phyloP scores from a whole-genome alignment of 2,329 filamentous ascomycete genomes.

The Pyrenochaeta sp. region DNA sequence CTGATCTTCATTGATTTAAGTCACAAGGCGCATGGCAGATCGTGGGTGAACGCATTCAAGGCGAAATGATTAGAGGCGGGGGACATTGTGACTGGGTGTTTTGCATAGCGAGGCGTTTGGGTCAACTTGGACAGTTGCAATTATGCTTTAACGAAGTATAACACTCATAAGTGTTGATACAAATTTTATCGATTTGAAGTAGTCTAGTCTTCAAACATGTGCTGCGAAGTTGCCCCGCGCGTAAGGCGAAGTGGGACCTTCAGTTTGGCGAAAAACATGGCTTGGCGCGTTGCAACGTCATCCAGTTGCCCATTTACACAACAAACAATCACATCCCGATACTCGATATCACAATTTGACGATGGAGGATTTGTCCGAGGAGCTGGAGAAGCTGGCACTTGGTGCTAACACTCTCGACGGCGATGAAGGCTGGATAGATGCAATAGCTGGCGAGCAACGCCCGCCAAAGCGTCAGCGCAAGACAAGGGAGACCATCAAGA shows the following conservation, averaged over 20 bases:
- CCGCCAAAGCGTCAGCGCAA: conserved; percentile 62
- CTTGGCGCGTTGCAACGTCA: conserved; percentile 30
- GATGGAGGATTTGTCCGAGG: conserved; percentile 54
- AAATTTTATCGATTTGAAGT: too few species aligned
- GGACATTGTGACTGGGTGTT: not conserved
- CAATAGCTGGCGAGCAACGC: conserved; percentile 63
- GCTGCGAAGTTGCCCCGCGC: conserved; percentile 20
- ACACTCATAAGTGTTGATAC: not conserved
- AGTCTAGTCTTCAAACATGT: too few species aligned
- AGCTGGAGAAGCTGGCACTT: conserved; percentile 62
- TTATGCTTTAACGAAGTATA: too few species aligned
- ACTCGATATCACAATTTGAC: conserved; percentile 13
- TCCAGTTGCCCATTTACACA: conserved; percentile 20
- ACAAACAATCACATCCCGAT: conserved; percentile 12
- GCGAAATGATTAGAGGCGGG: too few species aligned
- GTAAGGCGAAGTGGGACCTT: conserved; percentile 10
- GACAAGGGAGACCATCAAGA: conserved; percentile 69
- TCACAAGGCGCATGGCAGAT: too few species aligned
- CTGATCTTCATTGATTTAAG: not conserved
- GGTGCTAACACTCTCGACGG: conserved; percentile 29
- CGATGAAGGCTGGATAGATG: conserved; percentile 60
- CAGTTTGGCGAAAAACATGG: conserved; percentile 8
- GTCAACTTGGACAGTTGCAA: not conserved
- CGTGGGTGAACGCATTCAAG: too few species aligned
- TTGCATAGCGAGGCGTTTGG: not conserved